A percentile compares a stretch with the other conserved stretches of the same genome.
phyloP scores from a whole-genome alignment of 1,284 basidiomycete species.

The Ceratorhiza oryzae-sativae region DNA sequence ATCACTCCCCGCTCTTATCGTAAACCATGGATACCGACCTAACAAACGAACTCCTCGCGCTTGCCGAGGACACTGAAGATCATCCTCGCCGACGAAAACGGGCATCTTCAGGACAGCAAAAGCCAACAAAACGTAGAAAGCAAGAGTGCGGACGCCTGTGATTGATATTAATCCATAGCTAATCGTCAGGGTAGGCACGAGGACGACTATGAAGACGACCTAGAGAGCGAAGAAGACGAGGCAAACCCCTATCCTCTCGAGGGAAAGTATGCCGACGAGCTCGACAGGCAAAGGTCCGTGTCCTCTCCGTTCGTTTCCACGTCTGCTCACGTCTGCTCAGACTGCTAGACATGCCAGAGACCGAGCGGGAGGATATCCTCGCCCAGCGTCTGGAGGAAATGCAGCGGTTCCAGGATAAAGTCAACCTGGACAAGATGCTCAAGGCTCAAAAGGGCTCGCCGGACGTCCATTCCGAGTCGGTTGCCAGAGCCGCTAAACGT shows the following conservation, averaged over 20 bases:
- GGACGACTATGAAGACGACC: constrained; percentile 54
- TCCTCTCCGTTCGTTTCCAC: constrained; percentile 3
- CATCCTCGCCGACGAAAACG: constrained; percentile 61
- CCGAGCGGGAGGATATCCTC: constrained; percentile 87
- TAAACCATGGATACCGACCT: constrained; percentile 55
- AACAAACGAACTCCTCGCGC: constrained; percentile 70
- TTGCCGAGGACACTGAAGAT: constrained; percentile 60
- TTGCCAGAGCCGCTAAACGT: constrained; percentile 78
- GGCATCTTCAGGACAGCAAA: constrained; percentile 49
- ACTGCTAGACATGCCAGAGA: constrained; percentile 79
- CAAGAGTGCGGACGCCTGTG: constrained; percentile 59
- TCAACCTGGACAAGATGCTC: constrained; percentile 78
- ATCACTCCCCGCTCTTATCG: not conserved
- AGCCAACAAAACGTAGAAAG: constrained; percentile 59
- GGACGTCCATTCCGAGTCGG: constrained; percentile 59
- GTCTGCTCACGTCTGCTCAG: constrained; percentile 54
- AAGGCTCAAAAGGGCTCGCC: constrained; percentile 64
- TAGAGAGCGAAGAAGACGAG: constrained; percentile 66
- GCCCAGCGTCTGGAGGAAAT: constrained; percentile 81
- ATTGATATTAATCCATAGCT: constrained; percentile 37
- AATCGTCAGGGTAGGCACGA: constrained; percentile 39
- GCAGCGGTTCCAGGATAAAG: constrained; percentile 76
- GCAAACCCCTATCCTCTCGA: constrained; percentile 88
- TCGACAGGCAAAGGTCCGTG: constrained; percentile 78
- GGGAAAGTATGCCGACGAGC: constrained; percentile 85